These are phyloP conservation scores for Trametes punicea DNA, from an alignment of 768 basidiomycete genomes.

Conservation along the genomic window DNA sequence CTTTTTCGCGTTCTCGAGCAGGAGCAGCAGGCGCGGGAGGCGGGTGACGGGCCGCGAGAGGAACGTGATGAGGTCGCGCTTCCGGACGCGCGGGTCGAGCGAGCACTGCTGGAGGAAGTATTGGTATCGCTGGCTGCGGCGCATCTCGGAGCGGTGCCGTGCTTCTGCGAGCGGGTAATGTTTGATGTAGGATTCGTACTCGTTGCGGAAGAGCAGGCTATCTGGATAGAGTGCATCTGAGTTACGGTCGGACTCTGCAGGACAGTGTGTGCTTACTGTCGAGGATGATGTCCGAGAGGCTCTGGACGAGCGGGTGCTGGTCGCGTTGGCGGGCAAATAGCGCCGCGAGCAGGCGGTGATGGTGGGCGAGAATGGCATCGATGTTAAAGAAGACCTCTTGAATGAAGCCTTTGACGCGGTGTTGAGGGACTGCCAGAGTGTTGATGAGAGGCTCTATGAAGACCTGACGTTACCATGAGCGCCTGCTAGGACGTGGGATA, in stretches of 20 bases:
- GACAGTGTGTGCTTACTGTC: slow-evolving; percentile 49
- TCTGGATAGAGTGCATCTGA: neutral
- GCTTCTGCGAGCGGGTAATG: slow-evolving; percentile 87
- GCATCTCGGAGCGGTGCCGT: slow-evolving; percentile 72
- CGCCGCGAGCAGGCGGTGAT: slow-evolving; percentile 62
- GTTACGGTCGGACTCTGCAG: neutral
- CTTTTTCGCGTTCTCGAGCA: slow-evolving; percentile 69
- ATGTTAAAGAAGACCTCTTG: slow-evolving; percentile 84
- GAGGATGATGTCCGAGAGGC: slow-evolving; percentile 82
- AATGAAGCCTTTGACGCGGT: slow-evolving; percentile 60
- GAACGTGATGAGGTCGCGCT: slow-evolving; percentile 78
- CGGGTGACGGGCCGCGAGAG: slow-evolving; percentile 85
- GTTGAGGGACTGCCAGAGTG: slow-evolving; percentile 64
- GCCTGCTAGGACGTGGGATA: neutral
- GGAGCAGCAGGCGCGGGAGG: slow-evolving; percentile 74
- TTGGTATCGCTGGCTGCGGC: slow-evolving; percentile 63
- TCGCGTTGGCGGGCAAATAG: slow-evolving; percentile 82
- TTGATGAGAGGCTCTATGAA: slow-evolving; percentile 66
- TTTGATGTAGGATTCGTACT: slow-evolving; percentile 82
- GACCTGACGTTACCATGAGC: slow-evolving; percentile 42
- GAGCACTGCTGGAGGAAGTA: slow-evolving; percentile 61
- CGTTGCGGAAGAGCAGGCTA: slow-evolving; percentile 6
- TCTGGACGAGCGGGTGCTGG: slow-evolving; percentile 79
- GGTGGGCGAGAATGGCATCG: slow-evolving; percentile 59
- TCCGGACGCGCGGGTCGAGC: slow-evolving; percentile 61